These are phyloP conservation scores for Fraxinus dipetala DNA, from an alignment of 305 asterid genomes.

Conservation along the genomic window DNA sequence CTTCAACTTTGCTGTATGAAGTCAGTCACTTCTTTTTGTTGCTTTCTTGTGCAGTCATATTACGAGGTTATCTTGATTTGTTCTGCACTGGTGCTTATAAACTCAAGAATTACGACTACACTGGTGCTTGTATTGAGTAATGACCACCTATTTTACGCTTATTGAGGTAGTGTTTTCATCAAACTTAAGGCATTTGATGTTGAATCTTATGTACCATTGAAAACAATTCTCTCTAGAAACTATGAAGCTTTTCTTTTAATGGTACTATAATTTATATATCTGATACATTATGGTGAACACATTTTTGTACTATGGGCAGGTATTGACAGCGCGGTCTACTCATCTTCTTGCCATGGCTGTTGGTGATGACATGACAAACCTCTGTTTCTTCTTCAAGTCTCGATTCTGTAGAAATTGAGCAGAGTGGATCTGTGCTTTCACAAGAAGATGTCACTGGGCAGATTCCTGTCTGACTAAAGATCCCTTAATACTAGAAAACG, in stretches of 20 bases:
- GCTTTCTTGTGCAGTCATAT: not conserved
- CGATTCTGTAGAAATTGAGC: slow-evolving; percentile 17
- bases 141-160: not conserved
- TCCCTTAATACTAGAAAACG: slow-evolving; percentile 29
- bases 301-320: not conserved
- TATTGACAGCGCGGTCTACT: slow-evolving; percentile 5
- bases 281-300: not conserved
- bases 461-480: slow-evolving; percentile 64
- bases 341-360: slow-evolving; percentile 27
- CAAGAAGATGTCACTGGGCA: slow-evolving; percentile 71
- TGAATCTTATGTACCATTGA: too few species aligned
- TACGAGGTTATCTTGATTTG: not conserved
- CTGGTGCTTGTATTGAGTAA: not conserved
- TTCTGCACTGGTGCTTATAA: not conserved
- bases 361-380: slow-evolving; percentile 24
- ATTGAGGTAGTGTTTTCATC: not conserved
- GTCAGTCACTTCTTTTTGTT: not conserved
- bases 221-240: too few species aligned
- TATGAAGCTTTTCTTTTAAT: not conserved
- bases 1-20: not conserved
- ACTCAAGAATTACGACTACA: not conserved
- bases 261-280: not conserved
- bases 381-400: slow-evolving; percentile 20
- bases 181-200: not conserved
- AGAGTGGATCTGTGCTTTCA: slow-evolving; percentile 27